Conservation (phyloP, 164 flowering plant genomes). For the Macadamia integrifolia region DNA sequence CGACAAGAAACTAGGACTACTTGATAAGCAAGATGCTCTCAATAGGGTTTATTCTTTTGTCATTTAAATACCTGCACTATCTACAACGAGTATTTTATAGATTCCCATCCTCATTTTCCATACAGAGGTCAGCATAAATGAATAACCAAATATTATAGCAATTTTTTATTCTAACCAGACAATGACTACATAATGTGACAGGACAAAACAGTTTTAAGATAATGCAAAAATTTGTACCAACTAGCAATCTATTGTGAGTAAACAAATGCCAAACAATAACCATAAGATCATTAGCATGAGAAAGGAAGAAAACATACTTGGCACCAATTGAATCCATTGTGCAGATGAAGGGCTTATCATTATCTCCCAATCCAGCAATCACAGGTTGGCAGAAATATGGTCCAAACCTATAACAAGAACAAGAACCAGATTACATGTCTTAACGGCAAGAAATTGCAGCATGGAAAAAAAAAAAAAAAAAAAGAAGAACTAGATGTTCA, state of each 20-base stretch:
- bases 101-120: too few species aligned
- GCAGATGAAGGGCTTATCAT: conserved; percentile 90
- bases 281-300: background rate
- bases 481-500: too few species aligned
- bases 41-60: too few species aligned
- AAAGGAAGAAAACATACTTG: conserved; percentile 44
- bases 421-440: conserved; percentile 1
- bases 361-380: conserved; percentile 93
- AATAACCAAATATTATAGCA: too few species aligned
- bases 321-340: conserved; percentile 98
- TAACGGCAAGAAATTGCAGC: too few species aligned
- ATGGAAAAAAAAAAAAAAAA: background rate
- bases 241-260: background rate
- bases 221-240: background rate
- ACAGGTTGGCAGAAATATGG: conserved; percentile 95
- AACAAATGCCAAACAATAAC: background rate
- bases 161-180: too few species aligned
- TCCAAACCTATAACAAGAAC: conserved; percentile 66
- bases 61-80: too few species aligned
- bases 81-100: too few species aligned
- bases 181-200: too few species aligned
- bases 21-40: too few species aligned
- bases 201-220: background rate
- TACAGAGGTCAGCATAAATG: too few species aligned
- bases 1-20: too few species aligned